Evolutionary conservation across 192 early-diverging fungal genomes (phyloP).

Genomic region (Bifiguratus adelaidae): DNA sequence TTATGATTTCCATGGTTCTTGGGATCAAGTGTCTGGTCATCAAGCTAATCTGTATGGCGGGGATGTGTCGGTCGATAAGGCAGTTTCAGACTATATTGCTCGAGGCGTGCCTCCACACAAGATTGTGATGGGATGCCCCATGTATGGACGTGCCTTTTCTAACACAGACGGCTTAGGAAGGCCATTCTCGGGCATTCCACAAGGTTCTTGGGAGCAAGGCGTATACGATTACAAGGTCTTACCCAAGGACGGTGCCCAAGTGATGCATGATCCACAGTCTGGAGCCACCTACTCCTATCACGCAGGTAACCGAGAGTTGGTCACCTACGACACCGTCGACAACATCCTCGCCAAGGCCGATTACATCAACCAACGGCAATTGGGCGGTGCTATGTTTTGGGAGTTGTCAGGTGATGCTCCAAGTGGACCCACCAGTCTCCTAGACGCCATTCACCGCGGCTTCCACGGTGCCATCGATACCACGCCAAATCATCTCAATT

Average conservation of each 20-base stretch:
- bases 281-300: constrained; percentile 81
- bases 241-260: constrained; percentile 45
- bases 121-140: constrained; percentile 80
- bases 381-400: constrained; percentile 79
- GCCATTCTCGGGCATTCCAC: constrained; percentile 56
- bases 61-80: constrained; percentile 48
- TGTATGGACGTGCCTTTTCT: constrained; percentile 90
- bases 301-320: constrained; percentile 47
- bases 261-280: constrained; percentile 67
- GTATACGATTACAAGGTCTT: constrained; percentile 84
- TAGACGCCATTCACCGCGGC: no score
- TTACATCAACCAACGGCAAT: constrained; percentile 37
- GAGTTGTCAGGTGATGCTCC: constrained; percentile 55
- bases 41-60: constrained; percentile 76
- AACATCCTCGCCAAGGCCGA: constrained; percentile 53
- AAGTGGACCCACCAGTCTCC: no score
- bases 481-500: no score
- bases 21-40: constrained; percentile 63
- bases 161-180: constrained; percentile 64
- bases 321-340: constrained; percentile 73
- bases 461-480: no score
- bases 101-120: constrained; percentile 75
- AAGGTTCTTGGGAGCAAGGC: constrained; percentile 85
- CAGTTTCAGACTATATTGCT: constrained; percentile 58
- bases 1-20: constrained; percentile 66